Base-by-base conservation (phyloP, 2,329 filamentous ascomycete species). In the Colletotrichum aenigma region DNA sequence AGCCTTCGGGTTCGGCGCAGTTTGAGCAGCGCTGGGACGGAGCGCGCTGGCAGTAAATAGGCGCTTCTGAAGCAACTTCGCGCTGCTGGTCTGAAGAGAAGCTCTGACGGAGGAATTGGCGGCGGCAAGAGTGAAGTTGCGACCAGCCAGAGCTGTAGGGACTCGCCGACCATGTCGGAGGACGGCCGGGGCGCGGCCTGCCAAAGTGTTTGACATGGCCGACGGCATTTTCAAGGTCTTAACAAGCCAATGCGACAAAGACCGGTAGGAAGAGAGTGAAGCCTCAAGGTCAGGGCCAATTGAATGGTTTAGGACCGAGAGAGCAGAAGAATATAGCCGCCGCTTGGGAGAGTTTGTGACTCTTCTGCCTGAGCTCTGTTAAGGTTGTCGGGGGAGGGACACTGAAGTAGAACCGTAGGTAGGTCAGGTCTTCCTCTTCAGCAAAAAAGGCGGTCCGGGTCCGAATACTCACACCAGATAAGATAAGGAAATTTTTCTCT, bases 1-100 rank as follows among this genome's bases (percentile, higher is more conserved):
- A 77, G 96, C 95, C 87, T 96, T 93, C 69, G 96, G 91, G 82
- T 94, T 95, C 71, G 96, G 95, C 68, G 95, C 93, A 78, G 92
- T 88, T 85, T 97, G 91, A 64, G 90, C 86, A 52, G 83, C 84
- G 80, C 83, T 86, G 48, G 81, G 80, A 56, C 88, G 85, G 71
- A 85, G 80, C 70, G 88, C 84, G 72, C 88, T 86, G 70, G 86
- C 84, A 70, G 87, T 87, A 76, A 90, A 87, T 71, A 88, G 85
- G 71, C 89, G 86, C 82, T 90, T 90, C 81, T 87, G 86, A 48
- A 78, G 77, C 77, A 82, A 77, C 61, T 77, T 79, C 73, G 81
- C 78, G 75, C 82, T 80, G 77, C 80, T 79, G 52, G 81, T 79
- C 73, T 82, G 81, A 61, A 81, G 67, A 67, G 87, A 84, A 52